Conservation (phyloP, 768 basidiomycete genomes). For the Sarcodon sp. region DNA sequence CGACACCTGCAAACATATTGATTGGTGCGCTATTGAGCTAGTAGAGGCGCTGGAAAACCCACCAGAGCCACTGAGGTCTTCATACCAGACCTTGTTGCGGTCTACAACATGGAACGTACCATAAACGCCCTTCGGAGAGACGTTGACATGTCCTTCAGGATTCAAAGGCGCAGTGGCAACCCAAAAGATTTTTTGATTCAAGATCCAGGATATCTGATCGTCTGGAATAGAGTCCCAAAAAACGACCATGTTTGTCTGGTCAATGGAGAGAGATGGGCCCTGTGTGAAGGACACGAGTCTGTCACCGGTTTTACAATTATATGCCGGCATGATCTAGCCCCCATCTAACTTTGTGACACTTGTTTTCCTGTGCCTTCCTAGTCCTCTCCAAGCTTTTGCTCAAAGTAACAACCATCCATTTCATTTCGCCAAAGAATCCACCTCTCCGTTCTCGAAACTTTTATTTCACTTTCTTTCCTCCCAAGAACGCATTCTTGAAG, state of each 20-base stretch:
- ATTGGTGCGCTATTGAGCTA: not conserved
- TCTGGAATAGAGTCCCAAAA: slow-evolving; percentile 44
- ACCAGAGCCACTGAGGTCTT: slow-evolving; percentile 65
- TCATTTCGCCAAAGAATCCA: slow-evolving; percentile 13
- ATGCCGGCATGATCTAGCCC: too few species aligned
- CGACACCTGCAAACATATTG: slow-evolving; percentile 23
- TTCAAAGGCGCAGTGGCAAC: slow-evolving; percentile 54
- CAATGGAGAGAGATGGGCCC: too few species aligned
- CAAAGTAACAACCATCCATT: not conserved
- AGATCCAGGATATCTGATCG: slow-evolving; percentile 41
- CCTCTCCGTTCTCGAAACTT: slow-evolving; percentile 19
- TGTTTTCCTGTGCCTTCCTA: too few species aligned
- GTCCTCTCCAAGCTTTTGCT: too few species aligned
- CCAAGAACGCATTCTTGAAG: slow-evolving; percentile 48
- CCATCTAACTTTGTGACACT: too few species aligned
- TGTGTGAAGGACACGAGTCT: too few species aligned
- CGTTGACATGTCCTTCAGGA: slow-evolving; percentile 45
- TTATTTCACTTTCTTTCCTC: slow-evolving; percentile 57
- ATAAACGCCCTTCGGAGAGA: slow-evolving; percentile 52
- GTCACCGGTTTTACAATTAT: too few species aligned
- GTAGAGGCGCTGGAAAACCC: slow-evolving; percentile 8
- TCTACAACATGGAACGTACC: slow-evolving; percentile 49
- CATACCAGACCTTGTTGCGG: slow-evolving; percentile 52
- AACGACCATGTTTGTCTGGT: slow-evolving; percentile 33
- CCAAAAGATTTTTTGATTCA: slow-evolving; percentile 57